Conservation (phyloP, 371 early-diverging fungal species). For the Mortierella sp. region DNA sequence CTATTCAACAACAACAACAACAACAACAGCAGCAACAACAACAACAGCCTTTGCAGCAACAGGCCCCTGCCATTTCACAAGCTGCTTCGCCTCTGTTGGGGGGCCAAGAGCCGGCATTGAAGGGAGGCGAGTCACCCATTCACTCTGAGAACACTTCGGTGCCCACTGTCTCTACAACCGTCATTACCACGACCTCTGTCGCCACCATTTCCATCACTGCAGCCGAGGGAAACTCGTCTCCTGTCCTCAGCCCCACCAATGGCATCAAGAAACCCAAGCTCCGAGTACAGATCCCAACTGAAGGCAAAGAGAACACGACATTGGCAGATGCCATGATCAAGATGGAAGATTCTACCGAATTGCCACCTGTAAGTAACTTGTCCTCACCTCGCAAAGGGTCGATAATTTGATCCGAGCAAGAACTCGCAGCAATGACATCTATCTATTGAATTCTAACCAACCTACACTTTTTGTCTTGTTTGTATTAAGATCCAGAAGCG, state of each 20-base stretch:
- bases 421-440: no score
- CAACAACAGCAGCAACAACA: slow-evolving; percentile 15
- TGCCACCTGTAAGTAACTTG: slow-evolving; percentile 54
- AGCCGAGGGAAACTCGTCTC: slow-evolving; percentile 22
- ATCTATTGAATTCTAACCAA: not conserved
- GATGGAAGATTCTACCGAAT: slow-evolving; percentile 42
- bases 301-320: slow-evolving; percentile 41
- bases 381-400: no score
- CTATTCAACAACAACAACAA: slow-evolving; percentile 17
- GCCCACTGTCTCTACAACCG: slow-evolving; percentile 21
- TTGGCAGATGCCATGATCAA: slow-evolving; percentile 50
- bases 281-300: slow-evolving; percentile 49
- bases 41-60: slow-evolving; percentile 10
- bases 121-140: slow-evolving; percentile 21
- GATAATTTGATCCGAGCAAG: not conserved
- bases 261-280: slow-evolving; percentile 50
- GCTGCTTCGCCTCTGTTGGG: slow-evolving; percentile 37
- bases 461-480: not conserved
- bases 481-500: slow-evolving; percentile 38
- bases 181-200: not conserved
- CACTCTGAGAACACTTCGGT: slow-evolving; percentile 21
- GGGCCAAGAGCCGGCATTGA: slow-evolving; percentile 15
- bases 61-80: slow-evolving; percentile 29
- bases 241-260: slow-evolving; percentile 46
- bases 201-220: slow-evolving; percentile 9